A percentile compares a stretch with the other conserved stretches of the same genome.
Conservation (phyloP, 225 moss, liverwort and hornwort species). For the Asterella californica region DNA sequence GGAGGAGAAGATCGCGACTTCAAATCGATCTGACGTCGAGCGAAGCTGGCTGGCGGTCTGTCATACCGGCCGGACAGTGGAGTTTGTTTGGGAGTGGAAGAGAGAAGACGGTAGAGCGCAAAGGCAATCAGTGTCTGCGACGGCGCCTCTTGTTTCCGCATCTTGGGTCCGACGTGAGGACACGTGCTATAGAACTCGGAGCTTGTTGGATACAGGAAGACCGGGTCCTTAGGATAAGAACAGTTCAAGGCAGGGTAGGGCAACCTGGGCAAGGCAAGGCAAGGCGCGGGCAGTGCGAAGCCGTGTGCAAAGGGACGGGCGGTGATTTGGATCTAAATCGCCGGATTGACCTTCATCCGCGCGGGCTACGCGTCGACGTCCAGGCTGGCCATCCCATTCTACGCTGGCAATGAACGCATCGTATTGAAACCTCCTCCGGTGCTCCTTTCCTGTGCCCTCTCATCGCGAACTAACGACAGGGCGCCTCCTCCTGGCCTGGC, state of each 20-base stretch:
- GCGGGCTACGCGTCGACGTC: neutral
- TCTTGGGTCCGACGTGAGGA: neutral
- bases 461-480: slow-evolving; percentile 1
- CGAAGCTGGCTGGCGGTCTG: neutral
- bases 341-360: slow-evolving; percentile 7
- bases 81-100: neutral
- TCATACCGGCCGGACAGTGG: neutral
- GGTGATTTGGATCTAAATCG: slow-evolving; percentile 8
- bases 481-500: neutral
- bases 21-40: neutral
- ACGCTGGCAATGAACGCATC: slow-evolving; percentile 4
- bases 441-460: neutral
- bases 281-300: neutral
- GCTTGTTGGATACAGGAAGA: neutral
- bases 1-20: neutral
- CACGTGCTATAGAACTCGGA: neutral
- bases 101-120: neutral
- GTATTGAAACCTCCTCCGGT: slow-evolving; percentile 4
- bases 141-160: too few species aligned
- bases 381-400: slow-evolving; percentile 10
- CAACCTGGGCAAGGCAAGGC: too few species aligned
- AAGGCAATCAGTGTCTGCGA: neutral
- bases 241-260: slow-evolving; percentile 6
- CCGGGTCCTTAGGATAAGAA: neutral
- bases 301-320: slow-evolving; percentile 8